phyloP scores from a whole-genome alignment of 352 stramenopile species.

The Globisporangium spiculum region DNA sequence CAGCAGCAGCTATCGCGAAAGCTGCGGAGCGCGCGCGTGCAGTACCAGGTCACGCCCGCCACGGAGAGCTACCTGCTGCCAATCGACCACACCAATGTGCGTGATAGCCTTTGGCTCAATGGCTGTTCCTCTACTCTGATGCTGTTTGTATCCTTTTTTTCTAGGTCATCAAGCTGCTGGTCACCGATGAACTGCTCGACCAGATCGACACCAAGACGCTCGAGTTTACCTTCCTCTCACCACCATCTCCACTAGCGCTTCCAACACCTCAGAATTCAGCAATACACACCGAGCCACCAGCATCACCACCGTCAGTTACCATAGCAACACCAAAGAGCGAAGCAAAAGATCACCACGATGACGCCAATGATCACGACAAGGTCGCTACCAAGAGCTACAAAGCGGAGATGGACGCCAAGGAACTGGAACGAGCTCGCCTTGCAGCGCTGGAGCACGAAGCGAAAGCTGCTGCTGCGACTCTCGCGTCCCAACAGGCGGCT shows the following conservation, averaged over 20 bases:
- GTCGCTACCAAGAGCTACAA: not conserved
- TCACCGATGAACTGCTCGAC: conserved; percentile 50
- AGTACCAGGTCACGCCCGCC: conserved; percentile 49
- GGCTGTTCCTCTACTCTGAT: not conserved
- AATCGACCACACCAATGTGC: conserved; percentile 53
- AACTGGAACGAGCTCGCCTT: conserved; percentile 2
- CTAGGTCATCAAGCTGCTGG: conserved; percentile 47
- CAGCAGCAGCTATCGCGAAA: not conserved
- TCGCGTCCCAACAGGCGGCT: conserved; percentile 19
- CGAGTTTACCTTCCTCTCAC: conserved; percentile 42
- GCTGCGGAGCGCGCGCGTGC: conserved; percentile 24
- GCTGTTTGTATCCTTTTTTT: not conserved
- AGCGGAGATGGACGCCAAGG: not conserved
- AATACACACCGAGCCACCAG: not conserved
- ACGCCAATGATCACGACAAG: not conserved
- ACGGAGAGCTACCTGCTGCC: conserved; percentile 55
- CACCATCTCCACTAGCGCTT: not conserved
- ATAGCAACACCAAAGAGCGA: not conserved
- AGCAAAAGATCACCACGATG: not conserved
- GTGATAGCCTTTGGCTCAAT: not conserved
- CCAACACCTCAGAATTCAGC: not conserved
- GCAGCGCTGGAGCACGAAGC: not conserved
- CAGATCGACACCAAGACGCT: conserved; percentile 37
- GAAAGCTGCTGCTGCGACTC: conserved; percentile 22
- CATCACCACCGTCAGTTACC: not conserved